These are phyloP conservation scores for Elongisporangium anandrum DNA, from an alignment of 352 stramenopile genomes.

Conservation along the genomic window DNA sequence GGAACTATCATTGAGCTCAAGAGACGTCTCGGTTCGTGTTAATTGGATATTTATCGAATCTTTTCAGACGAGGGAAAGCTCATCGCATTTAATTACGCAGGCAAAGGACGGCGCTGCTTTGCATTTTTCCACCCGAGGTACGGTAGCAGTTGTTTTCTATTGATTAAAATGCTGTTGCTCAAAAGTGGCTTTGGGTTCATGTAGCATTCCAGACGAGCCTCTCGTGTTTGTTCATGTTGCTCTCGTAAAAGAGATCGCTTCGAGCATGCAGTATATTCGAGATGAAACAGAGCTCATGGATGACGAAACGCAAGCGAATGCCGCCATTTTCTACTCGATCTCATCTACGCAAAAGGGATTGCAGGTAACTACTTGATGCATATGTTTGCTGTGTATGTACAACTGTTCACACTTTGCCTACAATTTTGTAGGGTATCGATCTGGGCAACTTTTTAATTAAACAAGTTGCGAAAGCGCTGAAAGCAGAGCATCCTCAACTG, in stretches of 20 bases:
- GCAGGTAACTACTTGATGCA: constrained; percentile 27
- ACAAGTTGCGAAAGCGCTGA: constrained; percentile 85
- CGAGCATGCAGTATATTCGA: constrained; percentile 90
- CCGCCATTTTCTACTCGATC: constrained; percentile 97
- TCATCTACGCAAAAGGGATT: constrained; percentile 90
- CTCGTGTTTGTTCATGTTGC: constrained; percentile 95
- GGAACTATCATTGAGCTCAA: constrained; percentile 92
- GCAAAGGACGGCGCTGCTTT: constrained; percentile 86
- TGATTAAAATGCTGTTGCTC: constrained; percentile 1
- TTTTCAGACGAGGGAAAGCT: neutral
- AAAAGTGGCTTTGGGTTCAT: neutral
- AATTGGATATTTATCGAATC: neutral
- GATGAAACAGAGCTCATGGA: constrained; percentile 63
- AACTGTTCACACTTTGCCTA: constrained; percentile 2
- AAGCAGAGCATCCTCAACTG: constrained; percentile 60
- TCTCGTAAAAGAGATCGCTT: constrained; percentile 85
- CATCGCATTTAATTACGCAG: constrained; percentile 7
- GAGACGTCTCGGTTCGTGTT: constrained; percentile 65
- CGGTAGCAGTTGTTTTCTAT: neutral
- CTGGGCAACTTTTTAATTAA: constrained; percentile 97
- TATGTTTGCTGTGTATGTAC: neutral
- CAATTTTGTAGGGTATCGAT: constrained; percentile 79
- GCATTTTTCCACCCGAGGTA: constrained; percentile 93
- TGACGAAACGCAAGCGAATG: constrained; percentile 50
- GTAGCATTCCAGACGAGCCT: constrained; percentile 82